Percentiles rank a stretch among this genome's conserved stretches.
Conservation (phyloP, 1,284 basidiomycete species). For the Leccinum pachyderme region DNA sequence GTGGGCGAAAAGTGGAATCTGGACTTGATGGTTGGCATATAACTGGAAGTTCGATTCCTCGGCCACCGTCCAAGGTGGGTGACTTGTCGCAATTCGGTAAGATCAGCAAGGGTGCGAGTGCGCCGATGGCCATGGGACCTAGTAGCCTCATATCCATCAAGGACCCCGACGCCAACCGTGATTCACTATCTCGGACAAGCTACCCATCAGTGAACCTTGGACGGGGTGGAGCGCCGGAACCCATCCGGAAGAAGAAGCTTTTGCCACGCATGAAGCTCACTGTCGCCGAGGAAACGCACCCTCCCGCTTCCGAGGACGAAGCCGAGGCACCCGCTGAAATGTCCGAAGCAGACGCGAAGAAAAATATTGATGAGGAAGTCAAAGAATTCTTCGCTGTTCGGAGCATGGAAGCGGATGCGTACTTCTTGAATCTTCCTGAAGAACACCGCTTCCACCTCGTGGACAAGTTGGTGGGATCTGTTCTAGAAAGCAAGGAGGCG, state of each 20-base stretch:
- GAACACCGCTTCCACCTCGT: conserved; percentile 67
- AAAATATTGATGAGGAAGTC: conserved; percentile 78
- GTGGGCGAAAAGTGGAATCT: too few relatives aligned
- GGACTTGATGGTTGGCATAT: too few relatives aligned
- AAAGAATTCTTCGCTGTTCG: conserved; percentile 78
- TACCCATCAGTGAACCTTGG: too few relatives aligned
- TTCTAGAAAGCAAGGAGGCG: conserved; percentile 80
- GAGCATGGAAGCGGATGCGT: conserved; percentile 79
- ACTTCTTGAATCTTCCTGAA: conserved; percentile 70
- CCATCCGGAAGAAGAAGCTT: conserved; percentile 71
- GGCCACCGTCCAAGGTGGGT: conserved; percentile 75
- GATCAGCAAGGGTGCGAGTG: conserved; percentile 61
- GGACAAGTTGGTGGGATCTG: conserved; percentile 68
- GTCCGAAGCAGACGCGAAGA: conserved; percentile 69
- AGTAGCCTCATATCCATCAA: conserved; percentile 63
- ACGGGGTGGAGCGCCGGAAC: conserved; percentile 28
- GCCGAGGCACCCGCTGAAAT: conserved; percentile 50
- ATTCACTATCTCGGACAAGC: too few relatives aligned
- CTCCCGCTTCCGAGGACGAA: conserved; percentile 54
- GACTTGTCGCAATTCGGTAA: conserved; percentile 89
- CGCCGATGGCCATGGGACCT: conserved; percentile 75
- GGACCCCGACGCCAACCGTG: too few relatives aligned
- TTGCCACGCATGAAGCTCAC: conserved; percentile 47
- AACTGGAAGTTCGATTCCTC: conserved; percentile 56
- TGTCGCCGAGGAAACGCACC: conserved; percentile 42